Evolutionary conservation across 1,284 basidiomycete species (phyloP).

Genomic region (Cutaneotrichosporon mucoides): DNA sequence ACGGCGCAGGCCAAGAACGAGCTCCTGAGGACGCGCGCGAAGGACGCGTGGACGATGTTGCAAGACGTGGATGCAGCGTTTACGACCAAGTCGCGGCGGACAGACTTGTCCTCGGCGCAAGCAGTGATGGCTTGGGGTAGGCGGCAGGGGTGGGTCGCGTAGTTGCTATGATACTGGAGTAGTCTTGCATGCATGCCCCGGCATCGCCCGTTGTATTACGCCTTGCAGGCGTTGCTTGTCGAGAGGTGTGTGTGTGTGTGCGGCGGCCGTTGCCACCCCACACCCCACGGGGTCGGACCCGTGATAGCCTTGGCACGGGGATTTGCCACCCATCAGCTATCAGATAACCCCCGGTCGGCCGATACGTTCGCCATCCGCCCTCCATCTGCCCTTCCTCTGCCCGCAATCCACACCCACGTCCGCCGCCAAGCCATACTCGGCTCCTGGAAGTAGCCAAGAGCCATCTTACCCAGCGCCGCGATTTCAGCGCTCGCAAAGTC

Average conservation of each 20-base stretch:
- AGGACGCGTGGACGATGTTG: conserved; percentile 16
- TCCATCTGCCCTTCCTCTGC: background rate
- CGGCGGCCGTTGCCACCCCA: no score
- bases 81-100: background rate
- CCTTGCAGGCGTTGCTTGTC: no score
- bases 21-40: conserved; percentile 3
- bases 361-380: background rate
- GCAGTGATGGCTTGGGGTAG: conserved; percentile 7
- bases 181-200: no score
- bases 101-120: conserved; percentile 3
- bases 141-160: conserved; percentile 5
- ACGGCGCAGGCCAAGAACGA: background rate
- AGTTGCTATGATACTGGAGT: background rate
- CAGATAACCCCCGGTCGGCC: background rate
- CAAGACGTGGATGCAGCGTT: conserved; percentile 8
- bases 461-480: no score
- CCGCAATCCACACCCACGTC: no score
- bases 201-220: no score
- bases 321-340: background rate
- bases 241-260: no score
- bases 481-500: no score
- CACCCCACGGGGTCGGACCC: no score
- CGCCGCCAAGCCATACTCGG: background rate
- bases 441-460: no score
- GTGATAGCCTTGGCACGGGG: no score